A percentile compares a stretch with the other conserved stretches of the same genome.
Conservation (phyloP, 345 rosid species). For the Hypericum androsaemum region DNA sequence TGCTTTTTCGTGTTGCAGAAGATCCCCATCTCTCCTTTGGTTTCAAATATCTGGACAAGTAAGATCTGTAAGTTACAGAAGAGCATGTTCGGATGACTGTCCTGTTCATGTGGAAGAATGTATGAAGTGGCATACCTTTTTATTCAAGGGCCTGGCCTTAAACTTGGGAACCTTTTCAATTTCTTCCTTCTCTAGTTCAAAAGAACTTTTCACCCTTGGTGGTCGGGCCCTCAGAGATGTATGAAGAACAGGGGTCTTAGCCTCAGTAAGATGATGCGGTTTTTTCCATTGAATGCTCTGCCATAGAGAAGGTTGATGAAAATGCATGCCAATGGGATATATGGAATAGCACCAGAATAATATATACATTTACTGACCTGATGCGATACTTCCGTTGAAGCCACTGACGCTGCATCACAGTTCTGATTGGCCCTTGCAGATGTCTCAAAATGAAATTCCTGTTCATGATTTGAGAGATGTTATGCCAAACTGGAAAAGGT, state of each 20-base stretch:
- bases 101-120: no score
- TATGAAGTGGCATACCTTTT: slow-evolving; percentile 45
- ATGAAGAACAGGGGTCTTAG: slow-evolving; percentile 69
- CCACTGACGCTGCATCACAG: slow-evolving; percentile 70
- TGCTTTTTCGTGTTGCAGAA: slow-evolving; percentile 71
- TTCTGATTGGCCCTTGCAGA: slow-evolving; percentile 68
- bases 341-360: not conserved
- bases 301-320: not conserved
- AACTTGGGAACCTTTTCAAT: slow-evolving; percentile 85
- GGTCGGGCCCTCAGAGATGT: slow-evolving; percentile 92
- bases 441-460: slow-evolving; percentile 92
- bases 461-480: slow-evolving; percentile 9
- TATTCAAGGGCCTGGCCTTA: slow-evolving; percentile 90
- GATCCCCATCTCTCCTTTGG: slow-evolving; percentile 85
- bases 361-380: slow-evolving; percentile 34
- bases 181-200: slow-evolving; percentile 80
- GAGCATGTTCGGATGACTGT: no score
- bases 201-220: slow-evolving; percentile 55
- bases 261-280: slow-evolving; percentile 53
- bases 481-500: not conserved
- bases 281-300: slow-evolving; percentile 48
- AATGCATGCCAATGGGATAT: slow-evolving; percentile 4
- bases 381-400: slow-evolving; percentile 60
- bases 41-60: slow-evolving; percentile 70
- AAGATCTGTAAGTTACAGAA: not conserved